Evolutionary conservation across 345 rosid species (phyloP).

Genomic region (Eucalyptus brandiana): DNA sequence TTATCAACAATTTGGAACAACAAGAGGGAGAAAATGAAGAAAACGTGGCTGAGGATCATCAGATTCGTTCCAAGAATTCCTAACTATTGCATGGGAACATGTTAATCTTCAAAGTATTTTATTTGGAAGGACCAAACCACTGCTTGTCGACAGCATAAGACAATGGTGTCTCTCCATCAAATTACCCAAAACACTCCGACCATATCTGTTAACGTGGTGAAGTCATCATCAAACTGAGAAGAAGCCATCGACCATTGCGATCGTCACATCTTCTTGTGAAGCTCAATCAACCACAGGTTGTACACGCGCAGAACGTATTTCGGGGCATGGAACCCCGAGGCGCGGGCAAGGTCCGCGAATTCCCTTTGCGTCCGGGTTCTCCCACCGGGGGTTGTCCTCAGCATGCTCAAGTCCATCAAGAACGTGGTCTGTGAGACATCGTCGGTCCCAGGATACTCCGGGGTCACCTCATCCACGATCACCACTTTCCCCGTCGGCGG

Average conservation of each 20-base stretch:
- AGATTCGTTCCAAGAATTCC: too few relatives aligned
- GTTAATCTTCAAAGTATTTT: not conserved
- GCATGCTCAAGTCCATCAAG: not conserved
- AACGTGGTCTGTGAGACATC: not conserved
- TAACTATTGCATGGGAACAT: too few relatives aligned
- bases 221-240: not conserved
- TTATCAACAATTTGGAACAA: too few relatives aligned
- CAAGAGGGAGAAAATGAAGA: too few relatives aligned
- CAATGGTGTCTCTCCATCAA: not conserved
- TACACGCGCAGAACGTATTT: not conserved
- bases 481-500: not conserved
- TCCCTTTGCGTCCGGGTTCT: not conserved
- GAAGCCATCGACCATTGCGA: not conserved
- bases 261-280: not conserved
- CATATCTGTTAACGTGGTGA: not conserved
- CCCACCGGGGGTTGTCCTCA: not conserved
- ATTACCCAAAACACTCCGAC: not conserved
- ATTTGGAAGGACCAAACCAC: not conserved
- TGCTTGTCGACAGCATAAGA: not conserved
- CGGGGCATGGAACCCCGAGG: not conserved
- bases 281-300: not conserved
- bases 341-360: not conserved
- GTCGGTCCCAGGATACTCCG: not conserved
- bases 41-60: too few relatives aligned
- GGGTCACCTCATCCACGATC: not conserved